Base-by-base conservation (phyloP, 2,329 filamentous ascomycete genomes). In the Reticulascus tulasneorum region DNA sequence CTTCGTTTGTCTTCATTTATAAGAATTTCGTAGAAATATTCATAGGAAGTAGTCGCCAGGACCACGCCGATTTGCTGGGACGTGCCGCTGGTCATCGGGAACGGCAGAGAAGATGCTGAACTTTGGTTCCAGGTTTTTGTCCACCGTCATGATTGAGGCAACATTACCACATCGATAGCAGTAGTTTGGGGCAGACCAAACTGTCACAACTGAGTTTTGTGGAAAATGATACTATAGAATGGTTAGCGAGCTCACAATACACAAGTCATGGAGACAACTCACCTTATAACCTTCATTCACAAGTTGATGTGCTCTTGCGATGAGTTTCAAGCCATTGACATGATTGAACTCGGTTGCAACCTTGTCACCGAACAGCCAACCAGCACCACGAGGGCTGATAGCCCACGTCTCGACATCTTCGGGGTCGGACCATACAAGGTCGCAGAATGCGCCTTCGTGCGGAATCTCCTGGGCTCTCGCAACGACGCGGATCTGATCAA, bases 211-310 rank as follows among this genome's bases (percentile, higher is more conserved):
- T 10, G 94, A 94, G 65, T 93, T 91, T 59, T 95, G 86, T 35
- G 84, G 76, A 64, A 97, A 97, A 59, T 97, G 91, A 60, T 94
- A 97, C 78, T 87, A 38, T 22, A 33, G 7, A 21, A 19, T 4
- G 44, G 67, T 37, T 50, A 40, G 37, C 27, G 12, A 66, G 55
- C 13, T 44, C 37, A 39, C 11, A 37, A 24, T 19, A 26, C 26
- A 23, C 13, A 25, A 29, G 17, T 9, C 15, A 28, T 22, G 7
- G 5, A 4, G 15, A 12, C 26, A 18, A 47, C 61, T 45, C 53
- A 95, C 86, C 73, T 98, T 95, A 64, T 94, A 98, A 5, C 93
- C 93, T 65, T 98, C 93, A 54, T 98, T 94, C 51, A 95, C 96
- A 3, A 98, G 75, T 65, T 98, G 93, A 63, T 98, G 93, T n/a